A percentile compares a stretch with the other conserved stretches of the same genome.
Evolutionary conservation across 2,329 filamentous ascomycete genomes (phyloP).

Genomic region (Lecanicillium sp.): DNA sequence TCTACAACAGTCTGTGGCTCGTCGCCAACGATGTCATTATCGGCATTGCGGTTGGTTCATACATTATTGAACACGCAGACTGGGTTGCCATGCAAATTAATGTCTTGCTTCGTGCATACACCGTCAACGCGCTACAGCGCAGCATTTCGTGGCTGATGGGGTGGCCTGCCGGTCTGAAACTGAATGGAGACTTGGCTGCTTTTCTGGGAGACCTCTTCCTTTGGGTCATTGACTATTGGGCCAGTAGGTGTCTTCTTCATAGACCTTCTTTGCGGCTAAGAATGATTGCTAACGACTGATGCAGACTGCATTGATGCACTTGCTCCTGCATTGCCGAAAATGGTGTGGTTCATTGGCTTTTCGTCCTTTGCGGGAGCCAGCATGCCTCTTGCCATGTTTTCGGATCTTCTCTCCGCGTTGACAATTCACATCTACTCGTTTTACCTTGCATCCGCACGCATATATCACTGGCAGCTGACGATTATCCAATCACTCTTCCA

Average conservation of each 20-base stretch:
- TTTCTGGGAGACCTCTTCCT: constrained; percentile 93
- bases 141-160: constrained; percentile 96
- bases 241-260: constrained; percentile 46
- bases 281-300: background rate
- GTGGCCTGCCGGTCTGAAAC: constrained; percentile 88
- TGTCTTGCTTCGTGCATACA: constrained; percentile 68
- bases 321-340: constrained; percentile 69
- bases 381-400: constrained; percentile 94
- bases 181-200: constrained; percentile 87
- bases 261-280: background rate
- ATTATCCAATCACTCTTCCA: constrained; percentile 98
- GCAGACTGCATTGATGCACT: constrained; percentile 68
- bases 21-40: constrained; percentile 99
- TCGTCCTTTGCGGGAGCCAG: constrained; percentile 93
- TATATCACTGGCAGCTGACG: constrained; percentile 97
- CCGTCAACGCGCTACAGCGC: constrained; percentile 76
- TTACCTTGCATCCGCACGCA: constrained; percentile 91
- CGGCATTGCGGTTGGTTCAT: constrained; percentile 90
- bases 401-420: constrained; percentile 81
- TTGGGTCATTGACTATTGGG: constrained; percentile 99
- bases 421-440: constrained; percentile 98
- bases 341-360: constrained; percentile 90
- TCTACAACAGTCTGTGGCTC: constrained; percentile 98
- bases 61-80: constrained; percentile 89
- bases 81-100: constrained; percentile 79